These are phyloP conservation scores for Macaranga tanarius DNA, from an alignment of 441 rosid genomes.

Conservation along the genomic window DNA sequence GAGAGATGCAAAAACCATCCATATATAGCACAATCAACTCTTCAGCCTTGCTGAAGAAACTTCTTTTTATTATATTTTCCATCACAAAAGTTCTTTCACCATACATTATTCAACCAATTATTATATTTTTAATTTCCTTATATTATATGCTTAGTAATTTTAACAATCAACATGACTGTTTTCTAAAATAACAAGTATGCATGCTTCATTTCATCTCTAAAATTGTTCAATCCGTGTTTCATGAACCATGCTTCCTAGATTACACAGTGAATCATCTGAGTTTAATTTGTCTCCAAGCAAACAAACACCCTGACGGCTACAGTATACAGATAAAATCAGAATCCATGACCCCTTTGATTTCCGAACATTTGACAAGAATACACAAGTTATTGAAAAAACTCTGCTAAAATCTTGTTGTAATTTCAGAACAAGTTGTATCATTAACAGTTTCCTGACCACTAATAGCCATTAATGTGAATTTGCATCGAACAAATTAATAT, in stretches of 20 bases:
- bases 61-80: not conserved
- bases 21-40: not conserved
- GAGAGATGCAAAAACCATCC: not conserved
- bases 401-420: not conserved
- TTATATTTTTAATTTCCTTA: not conserved
- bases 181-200: not conserved
- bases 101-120: not conserved
- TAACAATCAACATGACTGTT: not conserved
- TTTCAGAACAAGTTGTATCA: not conserved
- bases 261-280: not conserved
- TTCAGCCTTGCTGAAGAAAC: not conserved
- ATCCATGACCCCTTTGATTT: not conserved
- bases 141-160: not conserved
- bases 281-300: not conserved
- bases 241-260: not conserved
- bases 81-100: not conserved
- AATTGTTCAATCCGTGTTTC: not conserved
- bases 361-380: not conserved
- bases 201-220: not conserved
- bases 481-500: no score
- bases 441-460: no score
- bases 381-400: not conserved
- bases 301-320: not conserved
- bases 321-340: not conserved
- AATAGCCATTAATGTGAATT: no score